phyloP scores from a whole-genome alignment of 768 basidiomycete genomes.

The Leucosporidium yakuticum region DNA sequence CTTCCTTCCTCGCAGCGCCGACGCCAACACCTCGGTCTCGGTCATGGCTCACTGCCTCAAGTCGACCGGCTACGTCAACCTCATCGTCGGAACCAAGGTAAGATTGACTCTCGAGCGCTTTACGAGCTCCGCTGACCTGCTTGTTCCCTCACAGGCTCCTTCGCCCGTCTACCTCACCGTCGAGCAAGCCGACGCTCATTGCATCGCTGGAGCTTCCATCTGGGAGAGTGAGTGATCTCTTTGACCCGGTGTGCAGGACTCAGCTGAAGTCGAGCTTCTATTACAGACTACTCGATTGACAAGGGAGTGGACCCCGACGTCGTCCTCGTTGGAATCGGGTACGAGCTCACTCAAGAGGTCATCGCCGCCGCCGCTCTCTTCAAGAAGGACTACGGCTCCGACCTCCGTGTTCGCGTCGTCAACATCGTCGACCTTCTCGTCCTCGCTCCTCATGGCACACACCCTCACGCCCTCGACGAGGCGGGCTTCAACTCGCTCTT shows the following conservation, averaged over 20 bases:
- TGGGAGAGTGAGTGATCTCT: conserved; percentile 59
- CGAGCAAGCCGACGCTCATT: conserved; percentile 76
- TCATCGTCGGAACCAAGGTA: conserved; percentile 73
- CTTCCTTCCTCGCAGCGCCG: conserved; percentile 49
- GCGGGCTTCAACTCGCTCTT: conserved; percentile 65
- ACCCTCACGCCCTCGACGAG: conserved; percentile 66
- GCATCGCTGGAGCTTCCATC: conserved; percentile 75
- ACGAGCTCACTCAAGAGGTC: conserved; percentile 82
- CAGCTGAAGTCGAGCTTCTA: not conserved
- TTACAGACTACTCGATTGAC: conserved; percentile 35
- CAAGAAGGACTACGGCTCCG: conserved; percentile 57
- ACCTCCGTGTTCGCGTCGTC: conserved; percentile 73
- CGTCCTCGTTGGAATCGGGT: conserved; percentile 52
- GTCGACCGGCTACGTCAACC: conserved; percentile 76
- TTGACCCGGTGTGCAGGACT: conserved; percentile 41
- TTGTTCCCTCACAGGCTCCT: not conserved
- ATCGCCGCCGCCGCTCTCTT: conserved; percentile 77
- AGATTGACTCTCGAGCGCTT: not conserved
- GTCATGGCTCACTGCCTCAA: conserved; percentile 76
- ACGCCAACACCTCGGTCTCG: conserved; percentile 77
- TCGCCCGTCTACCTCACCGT: conserved; percentile 69
- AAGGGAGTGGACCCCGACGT: conserved; percentile 46
- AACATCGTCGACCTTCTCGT: conserved; percentile 89
- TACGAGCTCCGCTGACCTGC: not conserved
- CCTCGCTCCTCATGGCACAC: conserved; percentile 59